These are phyloP conservation scores for Platismatia glauca DNA, from an alignment of 495 filamentous ascomycete genomes.

Conservation along the genomic window DNA sequence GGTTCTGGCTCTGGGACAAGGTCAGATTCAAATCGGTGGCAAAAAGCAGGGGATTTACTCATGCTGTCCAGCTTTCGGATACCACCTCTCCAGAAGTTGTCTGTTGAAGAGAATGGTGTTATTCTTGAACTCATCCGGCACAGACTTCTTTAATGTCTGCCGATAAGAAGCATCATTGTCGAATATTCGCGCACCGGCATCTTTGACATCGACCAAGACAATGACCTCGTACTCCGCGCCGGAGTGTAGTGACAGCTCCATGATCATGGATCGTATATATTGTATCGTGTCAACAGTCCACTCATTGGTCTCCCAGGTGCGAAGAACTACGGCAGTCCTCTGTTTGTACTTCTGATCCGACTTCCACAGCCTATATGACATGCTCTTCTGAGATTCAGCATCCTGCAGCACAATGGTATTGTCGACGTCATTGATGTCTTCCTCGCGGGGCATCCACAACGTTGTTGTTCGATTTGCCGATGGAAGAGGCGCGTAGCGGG, in stretches of 20 bases:
- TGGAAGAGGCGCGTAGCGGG: conserved; percentile 38
- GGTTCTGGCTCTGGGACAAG: conserved; percentile 4
- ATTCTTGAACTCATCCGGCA: conserved; percentile 56
- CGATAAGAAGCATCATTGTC: conserved; percentile 44
- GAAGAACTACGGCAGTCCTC: conserved; percentile 62
- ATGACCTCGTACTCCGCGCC: conserved; percentile 74
- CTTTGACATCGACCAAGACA: conserved; percentile 64
- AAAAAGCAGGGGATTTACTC: background rate
- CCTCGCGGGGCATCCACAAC: conserved; percentile 15
- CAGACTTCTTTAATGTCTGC: conserved; percentile 40
- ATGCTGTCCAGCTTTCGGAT: conserved; percentile 40
- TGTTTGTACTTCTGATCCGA: conserved; percentile 14
- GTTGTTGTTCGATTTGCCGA: conserved; percentile 2
- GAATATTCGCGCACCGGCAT: conserved; percentile 48
- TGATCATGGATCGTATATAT: conserved; percentile 63
- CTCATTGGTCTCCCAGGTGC: conserved; percentile 55
- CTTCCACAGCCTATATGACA: conserved; percentile 6
- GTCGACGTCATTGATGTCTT: conserved; percentile 12
- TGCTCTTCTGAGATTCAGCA: background rate
- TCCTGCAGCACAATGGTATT: conserved; percentile 11
- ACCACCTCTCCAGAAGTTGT: conserved; percentile 45
- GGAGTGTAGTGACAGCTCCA: conserved; percentile 60
- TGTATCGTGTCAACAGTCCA: conserved; percentile 65
- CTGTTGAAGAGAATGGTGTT: conserved; percentile 65
- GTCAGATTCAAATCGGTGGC: conserved; percentile 11